Evolutionary conservation across 306 rosid species (phyloP).

Genomic region (Quercus parvula): DNA sequence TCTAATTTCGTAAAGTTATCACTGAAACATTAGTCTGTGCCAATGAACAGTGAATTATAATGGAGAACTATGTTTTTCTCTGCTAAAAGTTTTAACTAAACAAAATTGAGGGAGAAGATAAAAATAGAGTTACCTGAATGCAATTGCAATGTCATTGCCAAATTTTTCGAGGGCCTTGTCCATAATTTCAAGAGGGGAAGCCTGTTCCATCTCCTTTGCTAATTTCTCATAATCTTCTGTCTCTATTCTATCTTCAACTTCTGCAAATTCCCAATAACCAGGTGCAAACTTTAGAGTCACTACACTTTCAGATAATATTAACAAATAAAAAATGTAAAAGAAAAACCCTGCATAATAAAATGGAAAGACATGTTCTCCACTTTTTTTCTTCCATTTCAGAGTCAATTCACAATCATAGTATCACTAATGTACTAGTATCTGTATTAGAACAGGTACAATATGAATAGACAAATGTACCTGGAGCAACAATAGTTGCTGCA

Average conservation of each 20-base stretch:
- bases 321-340: neutral
- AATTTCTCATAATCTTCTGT: slow-evolving; percentile 39
- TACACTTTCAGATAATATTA: neutral
- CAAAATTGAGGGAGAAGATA: neutral
- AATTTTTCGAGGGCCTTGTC: slow-evolving; percentile 68
- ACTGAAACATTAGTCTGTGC: neutral
- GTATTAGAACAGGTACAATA: neutral
- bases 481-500: slow-evolving; percentile 41
- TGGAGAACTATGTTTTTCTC: neutral
- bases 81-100: neutral
- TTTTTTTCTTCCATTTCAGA: neutral
- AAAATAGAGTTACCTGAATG: slow-evolving; percentile 58
- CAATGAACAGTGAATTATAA: neutral
- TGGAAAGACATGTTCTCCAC: neutral
- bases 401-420: neutral
- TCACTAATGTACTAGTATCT: neutral
- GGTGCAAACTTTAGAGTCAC: neutral
- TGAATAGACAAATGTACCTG: slow-evolving; percentile 34
- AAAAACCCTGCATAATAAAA: neutral
- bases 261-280: slow-evolving; percentile 33
- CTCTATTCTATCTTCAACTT: slow-evolving; percentile 52
- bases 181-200: slow-evolving; percentile 84
- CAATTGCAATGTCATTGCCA: slow-evolving; percentile 79
- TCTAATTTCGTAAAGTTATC: neutral
- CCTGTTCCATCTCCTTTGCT: slow-evolving; percentile 49